phyloP scores from a whole-genome alignment of 2,329 filamentous ascomycete genomes.

The Fusarium sp. region DNA sequence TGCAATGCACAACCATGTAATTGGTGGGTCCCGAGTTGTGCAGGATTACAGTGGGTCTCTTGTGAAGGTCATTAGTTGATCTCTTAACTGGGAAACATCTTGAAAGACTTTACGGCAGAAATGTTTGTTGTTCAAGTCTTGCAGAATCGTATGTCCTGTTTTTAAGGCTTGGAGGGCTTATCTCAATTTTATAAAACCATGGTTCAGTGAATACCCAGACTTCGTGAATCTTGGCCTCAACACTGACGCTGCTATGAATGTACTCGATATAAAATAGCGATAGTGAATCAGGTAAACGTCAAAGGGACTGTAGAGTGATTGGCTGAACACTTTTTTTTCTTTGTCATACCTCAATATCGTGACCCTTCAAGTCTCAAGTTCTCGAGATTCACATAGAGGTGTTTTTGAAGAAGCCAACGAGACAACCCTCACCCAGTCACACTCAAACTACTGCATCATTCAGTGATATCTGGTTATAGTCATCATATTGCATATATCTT shows the following conservation, averaged over 20 bases:
- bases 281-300: background rate
- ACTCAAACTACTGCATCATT: background rate
- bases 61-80: background rate
- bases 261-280: background rate
- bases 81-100: background rate
- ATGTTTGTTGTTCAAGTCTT: background rate
- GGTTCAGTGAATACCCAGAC: too few relatives aligned
- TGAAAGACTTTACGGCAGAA: too few relatives aligned
- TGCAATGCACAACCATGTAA: conserved; percentile 19
- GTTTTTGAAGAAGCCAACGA: rapidly evolving
- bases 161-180: rapidly evolving
- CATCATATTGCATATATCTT: background rate
- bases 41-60: background rate
- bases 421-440: background rate
- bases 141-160: rapidly evolving
- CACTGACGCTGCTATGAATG: background rate
- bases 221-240: background rate
- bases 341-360: background rate
- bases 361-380: background rate
- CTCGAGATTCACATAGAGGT: background rate
- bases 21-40: conserved; percentile 18
- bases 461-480: conserved; percentile 1
- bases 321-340: background rate
- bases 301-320: background rate
- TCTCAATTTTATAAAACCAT: background rate